Percentiles rank a stretch among this genome's conserved stretches.
Evolutionary conservation across 495 filamentous ascomycete genomes (phyloP).

Genomic region (Penicillium robsamsonii): DNA sequence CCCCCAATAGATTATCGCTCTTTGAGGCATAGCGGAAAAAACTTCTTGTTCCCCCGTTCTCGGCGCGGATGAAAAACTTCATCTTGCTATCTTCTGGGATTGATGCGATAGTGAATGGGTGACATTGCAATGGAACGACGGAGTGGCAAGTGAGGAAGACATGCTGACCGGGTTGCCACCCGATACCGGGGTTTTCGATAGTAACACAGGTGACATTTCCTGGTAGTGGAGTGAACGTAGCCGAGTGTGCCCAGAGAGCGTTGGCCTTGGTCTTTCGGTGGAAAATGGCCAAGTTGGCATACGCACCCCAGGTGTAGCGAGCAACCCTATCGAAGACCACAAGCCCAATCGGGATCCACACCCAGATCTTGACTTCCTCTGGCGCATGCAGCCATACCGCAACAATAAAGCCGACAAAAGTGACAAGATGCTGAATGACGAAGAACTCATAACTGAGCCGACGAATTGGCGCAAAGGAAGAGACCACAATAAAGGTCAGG

Average conservation of each 20-base stretch:
- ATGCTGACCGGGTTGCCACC: constrained; percentile 77
- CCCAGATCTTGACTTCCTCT: constrained; percentile 45
- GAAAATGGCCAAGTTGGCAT: constrained; percentile 65
- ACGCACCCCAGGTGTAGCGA: constrained; percentile 52
- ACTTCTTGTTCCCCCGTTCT: constrained; percentile 66
- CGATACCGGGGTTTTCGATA: constrained; percentile 64
- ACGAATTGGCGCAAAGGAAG: constrained; percentile 66
- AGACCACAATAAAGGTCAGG: constrained; percentile 67
- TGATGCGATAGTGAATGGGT: constrained; percentile 79
- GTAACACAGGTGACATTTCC: constrained; percentile 66
- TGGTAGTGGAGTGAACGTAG: constrained; percentile 60
- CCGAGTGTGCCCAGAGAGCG: constrained; percentile 42
- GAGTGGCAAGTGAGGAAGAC: constrained; percentile 71
- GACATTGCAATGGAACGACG: constrained; percentile 66
- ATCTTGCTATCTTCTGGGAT: constrained; percentile 56
- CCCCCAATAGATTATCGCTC: constrained; percentile 23
- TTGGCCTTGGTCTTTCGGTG: constrained; percentile 33
- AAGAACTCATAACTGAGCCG: constrained; percentile 75
- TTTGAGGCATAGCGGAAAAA: constrained; percentile 64
- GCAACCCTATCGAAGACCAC: constrained; percentile 67
- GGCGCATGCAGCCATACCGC: constrained; percentile 65
- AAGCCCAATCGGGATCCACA: constrained; percentile 73
- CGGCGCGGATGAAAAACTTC: constrained; percentile 70
- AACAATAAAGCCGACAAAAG: constrained; percentile 65
- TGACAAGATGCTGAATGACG: constrained; percentile 73